Percentiles rank a stretch among this genome's conserved stretches.
Conservation (phyloP, 1,284 basidiomycete genomes). For the Neonothopanus nambi region DNA sequence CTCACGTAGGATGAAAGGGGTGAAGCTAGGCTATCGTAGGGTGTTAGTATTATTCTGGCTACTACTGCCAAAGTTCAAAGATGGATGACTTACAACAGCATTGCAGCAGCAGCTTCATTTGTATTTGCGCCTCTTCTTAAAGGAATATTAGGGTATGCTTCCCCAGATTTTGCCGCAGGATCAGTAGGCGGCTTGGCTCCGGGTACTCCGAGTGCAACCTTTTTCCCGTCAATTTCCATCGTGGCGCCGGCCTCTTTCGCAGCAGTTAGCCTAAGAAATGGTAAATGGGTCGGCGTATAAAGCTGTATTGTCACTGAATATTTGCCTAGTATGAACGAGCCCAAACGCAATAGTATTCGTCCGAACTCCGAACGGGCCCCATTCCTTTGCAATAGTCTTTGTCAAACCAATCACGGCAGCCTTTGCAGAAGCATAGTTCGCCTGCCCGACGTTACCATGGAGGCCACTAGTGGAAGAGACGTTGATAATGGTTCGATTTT, state of each 20-base stretch:
- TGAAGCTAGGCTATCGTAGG: constrained; percentile 59
- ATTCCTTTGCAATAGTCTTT: constrained; percentile 87
- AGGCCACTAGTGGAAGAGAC: constrained; percentile 78
- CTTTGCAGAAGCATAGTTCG: constrained; percentile 82
- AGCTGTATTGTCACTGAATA: constrained; percentile 7
- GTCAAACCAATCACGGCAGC: constrained; percentile 76
- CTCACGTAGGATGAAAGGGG: constrained; percentile 79
- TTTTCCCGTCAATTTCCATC: constrained; percentile 83
- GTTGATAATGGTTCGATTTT: constrained; percentile 78
- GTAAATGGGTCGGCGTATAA: not conserved
- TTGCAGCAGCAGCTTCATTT: constrained; percentile 75
- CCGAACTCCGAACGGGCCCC: constrained; percentile 81
- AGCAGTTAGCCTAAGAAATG: constrained; percentile 51
- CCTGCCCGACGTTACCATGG: constrained; percentile 84
- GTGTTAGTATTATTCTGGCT: not conserved
- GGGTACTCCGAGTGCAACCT: constrained; percentile 81
- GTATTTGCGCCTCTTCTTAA: constrained; percentile 72
- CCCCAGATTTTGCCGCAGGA: constrained; percentile 28
- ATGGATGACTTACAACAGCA: constrained; percentile 64
- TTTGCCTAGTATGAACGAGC: constrained; percentile 68
- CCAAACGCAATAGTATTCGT: constrained; percentile 84
- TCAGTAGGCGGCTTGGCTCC: constrained; percentile 41
- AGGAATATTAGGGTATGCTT: constrained; percentile 61
- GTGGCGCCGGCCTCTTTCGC: constrained; percentile 76
- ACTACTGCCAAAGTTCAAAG: constrained; percentile 5